phyloP scores from a whole-genome alignment of 2,329 filamentous ascomycete species.

The Ophiostoma perfectum region DNA sequence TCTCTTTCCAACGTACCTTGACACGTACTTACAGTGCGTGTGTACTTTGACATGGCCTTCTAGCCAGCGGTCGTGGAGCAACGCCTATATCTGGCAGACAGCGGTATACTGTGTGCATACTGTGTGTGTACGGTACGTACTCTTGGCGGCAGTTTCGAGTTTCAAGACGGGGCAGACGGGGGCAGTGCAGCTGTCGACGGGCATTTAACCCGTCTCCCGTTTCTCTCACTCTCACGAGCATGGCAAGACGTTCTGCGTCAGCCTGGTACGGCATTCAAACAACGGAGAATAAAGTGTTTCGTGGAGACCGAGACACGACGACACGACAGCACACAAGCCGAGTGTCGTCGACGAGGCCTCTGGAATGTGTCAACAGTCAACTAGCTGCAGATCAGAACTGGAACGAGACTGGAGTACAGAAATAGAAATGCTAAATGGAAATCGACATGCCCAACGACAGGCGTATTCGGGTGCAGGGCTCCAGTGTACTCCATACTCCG shows the following conservation, averaged over 20 bases:
- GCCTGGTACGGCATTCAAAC: not conserved
- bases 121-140: not conserved
- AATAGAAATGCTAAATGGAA: not conserved
- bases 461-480: not conserved
- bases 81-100: not conserved
- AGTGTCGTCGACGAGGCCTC: not conserved
- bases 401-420: no score
- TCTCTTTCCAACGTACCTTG: not conserved
- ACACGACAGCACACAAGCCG: not conserved
- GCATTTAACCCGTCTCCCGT: no score
- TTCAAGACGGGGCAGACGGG: not conserved
- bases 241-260: not conserved
- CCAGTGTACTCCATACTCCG: no score
- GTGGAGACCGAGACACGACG: not conserved
- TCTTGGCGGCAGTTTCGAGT: not conserved
- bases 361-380: conserved; percentile 6
- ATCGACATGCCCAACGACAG: not conserved
- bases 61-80: not conserved
- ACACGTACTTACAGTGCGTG: not conserved
- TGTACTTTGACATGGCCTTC: not conserved
- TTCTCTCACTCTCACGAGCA: no score
- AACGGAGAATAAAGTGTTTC: conserved; percentile 4
- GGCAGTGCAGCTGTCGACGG: not conserved
- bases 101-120: not conserved
- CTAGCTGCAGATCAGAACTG: not conserved